Conservation (phyloP, 1,139 yeast species). For the Scheffersomyces titani region DNA sequence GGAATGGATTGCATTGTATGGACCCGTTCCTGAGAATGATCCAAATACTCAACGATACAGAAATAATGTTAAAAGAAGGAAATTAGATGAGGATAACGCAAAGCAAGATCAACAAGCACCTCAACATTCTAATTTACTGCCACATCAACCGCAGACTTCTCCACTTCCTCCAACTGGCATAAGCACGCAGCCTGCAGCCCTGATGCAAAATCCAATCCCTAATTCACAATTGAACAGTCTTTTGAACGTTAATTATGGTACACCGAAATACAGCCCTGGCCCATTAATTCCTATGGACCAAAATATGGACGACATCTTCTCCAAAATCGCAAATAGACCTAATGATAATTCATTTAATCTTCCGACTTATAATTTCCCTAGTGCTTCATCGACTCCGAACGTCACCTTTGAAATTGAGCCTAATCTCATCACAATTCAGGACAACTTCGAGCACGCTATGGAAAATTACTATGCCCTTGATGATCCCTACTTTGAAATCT, state of each 20-base stretch:
- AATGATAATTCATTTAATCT: background rate
- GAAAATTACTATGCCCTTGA: slow-evolving; percentile 12
- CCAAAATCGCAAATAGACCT: background rate
- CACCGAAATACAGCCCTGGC: background rate
- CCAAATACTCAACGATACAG: background rate
- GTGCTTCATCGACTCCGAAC: background rate
- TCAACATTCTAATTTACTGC: background rate
- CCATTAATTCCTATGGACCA: background rate
- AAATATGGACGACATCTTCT: background rate
- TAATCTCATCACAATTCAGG: background rate
- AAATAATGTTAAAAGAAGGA: background rate
- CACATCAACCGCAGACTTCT: background rate
- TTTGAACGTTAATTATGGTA: background rate
- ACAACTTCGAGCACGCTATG: slow-evolving; percentile 6
- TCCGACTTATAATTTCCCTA: background rate
- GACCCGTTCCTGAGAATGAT: background rate
- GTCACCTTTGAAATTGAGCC: background rate
- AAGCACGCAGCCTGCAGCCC: background rate
- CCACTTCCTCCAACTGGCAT: background rate
- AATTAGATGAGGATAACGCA: background rate
- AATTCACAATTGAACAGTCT: background rate
- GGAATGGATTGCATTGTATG: background rate
- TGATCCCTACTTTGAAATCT: slow-evolving; percentile 12
- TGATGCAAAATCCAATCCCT: background rate
- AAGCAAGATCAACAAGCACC: background rate